Conservation (phyloP, 257 asterid genomes). For the Haberlea rhodopensis region DNA sequence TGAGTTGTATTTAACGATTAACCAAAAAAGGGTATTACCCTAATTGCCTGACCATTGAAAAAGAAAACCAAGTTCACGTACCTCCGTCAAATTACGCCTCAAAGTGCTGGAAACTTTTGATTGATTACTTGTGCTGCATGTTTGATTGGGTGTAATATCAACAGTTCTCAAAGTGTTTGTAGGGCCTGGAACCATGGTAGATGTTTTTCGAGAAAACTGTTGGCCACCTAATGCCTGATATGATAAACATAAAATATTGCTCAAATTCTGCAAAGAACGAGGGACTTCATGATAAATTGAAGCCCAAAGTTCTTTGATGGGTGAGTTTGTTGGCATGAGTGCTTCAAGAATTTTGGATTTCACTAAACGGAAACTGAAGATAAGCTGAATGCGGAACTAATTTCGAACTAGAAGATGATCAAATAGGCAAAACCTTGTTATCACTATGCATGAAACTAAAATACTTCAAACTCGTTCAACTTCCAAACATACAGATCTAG, state of each 20-base stretch:
- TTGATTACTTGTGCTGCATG: slow-evolving; percentile 16
- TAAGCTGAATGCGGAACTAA: background rate
- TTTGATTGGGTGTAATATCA: slow-evolving; percentile 16
- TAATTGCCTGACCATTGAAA: background rate
- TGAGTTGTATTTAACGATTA: slow-evolving; percentile 18
- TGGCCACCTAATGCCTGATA: slow-evolving; percentile 19
- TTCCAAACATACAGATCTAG: background rate
- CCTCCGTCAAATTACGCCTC: slow-evolving; percentile 43
- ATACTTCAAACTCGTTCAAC: background rate
- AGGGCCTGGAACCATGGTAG: background rate
- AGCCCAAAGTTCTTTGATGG: background rate
- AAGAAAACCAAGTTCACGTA: background rate
- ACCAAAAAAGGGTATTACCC: background rate
- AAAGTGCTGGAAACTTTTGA: slow-evolving; percentile 31
- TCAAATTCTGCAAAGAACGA: slow-evolving; percentile 21
- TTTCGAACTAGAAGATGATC: background rate
- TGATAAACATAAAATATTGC: slow-evolving; percentile 28
- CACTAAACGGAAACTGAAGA: background rate
- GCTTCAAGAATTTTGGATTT: background rate
- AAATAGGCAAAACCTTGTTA: background rate
- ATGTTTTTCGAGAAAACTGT: slow-evolving; percentile 8
- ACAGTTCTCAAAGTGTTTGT: slow-evolving; percentile 20
- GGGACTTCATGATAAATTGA: slow-evolving; percentile 16
- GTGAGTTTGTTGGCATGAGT: background rate
- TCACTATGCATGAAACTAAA: background rate